Base-by-base conservation (phyloP, 208 protist species). In the Herpetomonas tarakana region DNA sequence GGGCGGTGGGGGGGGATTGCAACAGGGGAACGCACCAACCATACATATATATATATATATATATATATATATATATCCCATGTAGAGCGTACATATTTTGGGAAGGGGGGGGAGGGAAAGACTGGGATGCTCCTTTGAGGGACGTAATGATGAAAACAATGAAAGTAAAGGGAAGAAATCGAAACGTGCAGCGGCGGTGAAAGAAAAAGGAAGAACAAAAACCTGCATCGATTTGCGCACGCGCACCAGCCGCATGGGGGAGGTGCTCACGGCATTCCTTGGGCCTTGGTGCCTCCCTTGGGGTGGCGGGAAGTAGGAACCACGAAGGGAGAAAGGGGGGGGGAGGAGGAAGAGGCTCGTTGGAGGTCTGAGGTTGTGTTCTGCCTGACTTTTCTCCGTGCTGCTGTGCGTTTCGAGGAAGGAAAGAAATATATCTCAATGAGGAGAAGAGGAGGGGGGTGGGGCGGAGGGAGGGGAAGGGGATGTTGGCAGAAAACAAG, bases 81-180 rank as follows among this genome's bases (percentile, higher is more conserved):
- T 31, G 11, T 49, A 6, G 2, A 54, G 6, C n/a, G n/a, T n/a
- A n/a, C n/a, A n/a, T n/a, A n/a, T n/a, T n/a, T n/a, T n/a, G n/a
- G n/a, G n/a, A 31, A 52, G 57, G 27, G 24, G 26, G 18, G 58
- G 18, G 21, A 58, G 3, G 19, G 1, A 27, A 45, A 27, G 18
- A 38, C 52, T 29, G 16, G 49, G 39, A 51, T 57, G 27, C 3
- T 30, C 11, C 11, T 18, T 27, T 31, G 51, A 39, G 38, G 31
- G 53, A 62, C 38, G 39, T 3, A 72, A 58, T 51, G 49, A 29
- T 21, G 47, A 53, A 44, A 47, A 52, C 24, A 1, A 21, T 24
- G 2, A n/a, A 50, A 2, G 50, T 41, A 26, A 44, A 60, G 38
- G 27, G 31, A 50, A 44, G 2, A 61, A 59, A 19, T 54, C 22